phyloP scores from a whole-genome alignment of 257 asterid genomes.

The Datura wrightii region DNA sequence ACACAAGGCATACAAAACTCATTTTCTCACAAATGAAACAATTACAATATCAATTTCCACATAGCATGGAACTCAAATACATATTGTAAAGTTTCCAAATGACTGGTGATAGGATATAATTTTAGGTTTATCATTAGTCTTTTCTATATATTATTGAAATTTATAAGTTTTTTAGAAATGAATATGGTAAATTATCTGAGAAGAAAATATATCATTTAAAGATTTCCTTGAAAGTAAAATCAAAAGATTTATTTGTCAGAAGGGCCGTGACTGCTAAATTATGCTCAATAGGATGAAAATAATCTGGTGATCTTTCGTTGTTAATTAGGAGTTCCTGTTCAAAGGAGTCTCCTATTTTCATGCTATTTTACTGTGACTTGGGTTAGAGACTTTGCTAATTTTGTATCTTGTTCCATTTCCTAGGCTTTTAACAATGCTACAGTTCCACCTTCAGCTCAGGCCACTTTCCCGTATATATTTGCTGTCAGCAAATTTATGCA shows the following conservation, averaged over 20 bases:
- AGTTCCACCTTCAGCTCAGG: slow-evolving; percentile 91
- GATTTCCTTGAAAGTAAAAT: neutral
- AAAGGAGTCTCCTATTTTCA: neutral
- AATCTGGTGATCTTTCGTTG: neutral
- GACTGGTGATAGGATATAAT: neutral
- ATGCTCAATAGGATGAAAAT: neutral
- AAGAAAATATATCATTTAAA: neutral
- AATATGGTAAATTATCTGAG: neutral
- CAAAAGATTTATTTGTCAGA: neutral
- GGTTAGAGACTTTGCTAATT: slow-evolving; percentile 15
- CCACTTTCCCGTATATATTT: slow-evolving; percentile 84
- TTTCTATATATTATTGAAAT: neutral
- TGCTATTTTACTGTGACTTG: slow-evolving; percentile 10
- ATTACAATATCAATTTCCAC: neutral
- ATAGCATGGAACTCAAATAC: neutral
- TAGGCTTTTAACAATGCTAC: slow-evolving; percentile 86
- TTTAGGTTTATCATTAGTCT: neutral
- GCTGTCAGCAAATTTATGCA: slow-evolving; percentile 96
- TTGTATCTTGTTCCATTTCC: slow-evolving; percentile 11
- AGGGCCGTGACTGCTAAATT: neutral
- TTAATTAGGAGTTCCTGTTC: neutral
- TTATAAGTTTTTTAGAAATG: neutral
- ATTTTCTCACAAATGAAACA: neutral
- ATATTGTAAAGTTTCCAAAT: neutral
- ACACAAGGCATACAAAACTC: neutral